Evolutionary conservation across 192 early-diverging fungal species (phyloP).

Genomic region (Physocladia obscura): DNA sequence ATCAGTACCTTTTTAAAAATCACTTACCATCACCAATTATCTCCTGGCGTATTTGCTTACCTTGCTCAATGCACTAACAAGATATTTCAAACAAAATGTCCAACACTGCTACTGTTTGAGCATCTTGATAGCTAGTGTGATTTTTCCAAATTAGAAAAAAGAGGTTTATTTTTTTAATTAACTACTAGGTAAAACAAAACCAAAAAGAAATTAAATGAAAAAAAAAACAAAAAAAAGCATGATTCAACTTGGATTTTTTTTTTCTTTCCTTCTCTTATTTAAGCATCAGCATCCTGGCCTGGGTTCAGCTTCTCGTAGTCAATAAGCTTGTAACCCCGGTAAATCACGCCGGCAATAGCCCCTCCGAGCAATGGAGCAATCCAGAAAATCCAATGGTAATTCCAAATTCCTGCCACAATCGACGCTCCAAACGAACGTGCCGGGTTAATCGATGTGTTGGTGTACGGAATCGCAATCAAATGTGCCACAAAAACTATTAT

Average conservation of each 20-base stretch:
- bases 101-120: too few species aligned
- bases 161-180: background rate
- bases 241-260: background rate
- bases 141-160: too few species aligned
- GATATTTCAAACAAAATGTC: too few species aligned
- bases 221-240: too few species aligned
- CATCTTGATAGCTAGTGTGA: too few species aligned
- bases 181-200: background rate
- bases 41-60: too few species aligned
- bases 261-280: background rate
- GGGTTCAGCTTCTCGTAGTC: conserved; percentile 31
- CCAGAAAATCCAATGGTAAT: conserved; percentile 68
- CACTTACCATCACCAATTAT: too few species aligned
- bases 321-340: conserved; percentile 24
- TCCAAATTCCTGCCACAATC: conserved; percentile 46
- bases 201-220: too few species aligned
- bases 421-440: conserved; percentile 64
- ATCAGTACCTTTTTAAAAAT: too few species aligned
- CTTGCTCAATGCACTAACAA: too few species aligned
- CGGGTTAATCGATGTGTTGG: conserved; percentile 64
- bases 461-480: conserved; percentile 41
- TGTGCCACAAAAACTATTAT: conserved; percentile 43
- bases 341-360: conserved; percentile 38
- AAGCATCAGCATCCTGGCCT: conserved; percentile 15
- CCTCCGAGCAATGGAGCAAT: conserved; percentile 29